Percentiles rank a stretch among this genome's conserved stretches.
Conservation (phyloP, 2,329 filamentous ascomycete species). For the Cladosporium sp. region DNA sequence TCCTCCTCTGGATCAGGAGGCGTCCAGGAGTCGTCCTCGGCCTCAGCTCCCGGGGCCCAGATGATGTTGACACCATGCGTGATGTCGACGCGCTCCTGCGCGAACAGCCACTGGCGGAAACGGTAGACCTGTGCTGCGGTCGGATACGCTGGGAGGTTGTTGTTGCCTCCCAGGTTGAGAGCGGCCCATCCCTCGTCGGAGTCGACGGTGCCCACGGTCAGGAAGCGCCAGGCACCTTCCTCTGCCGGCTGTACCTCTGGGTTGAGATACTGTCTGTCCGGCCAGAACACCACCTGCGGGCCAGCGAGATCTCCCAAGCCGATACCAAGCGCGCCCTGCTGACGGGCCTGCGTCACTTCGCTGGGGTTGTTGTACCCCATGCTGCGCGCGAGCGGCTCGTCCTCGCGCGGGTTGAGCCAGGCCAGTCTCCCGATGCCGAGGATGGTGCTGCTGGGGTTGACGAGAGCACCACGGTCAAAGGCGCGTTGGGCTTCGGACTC, state of each 20-base stretch:
- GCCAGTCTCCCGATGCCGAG: background rate
- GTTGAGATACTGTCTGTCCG: background rate
- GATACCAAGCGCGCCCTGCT: background rate
- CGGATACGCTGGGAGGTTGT: background rate
- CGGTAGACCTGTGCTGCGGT: conserved; percentile 3
- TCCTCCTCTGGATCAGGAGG: too few species aligned
- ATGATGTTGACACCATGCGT: conserved; percentile 2
- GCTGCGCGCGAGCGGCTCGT: background rate
- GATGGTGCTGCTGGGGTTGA: background rate
- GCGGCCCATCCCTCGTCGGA: conserved; percentile 3
- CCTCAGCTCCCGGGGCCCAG: background rate
- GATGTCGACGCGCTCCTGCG: background rate
- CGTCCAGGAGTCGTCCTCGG: background rate
- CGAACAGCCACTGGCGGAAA: background rate
- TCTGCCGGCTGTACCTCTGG: background rate
- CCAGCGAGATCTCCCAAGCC: conserved; percentile 4
- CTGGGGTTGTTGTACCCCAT: background rate
- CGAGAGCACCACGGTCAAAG: background rate
- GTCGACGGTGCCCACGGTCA: background rate
- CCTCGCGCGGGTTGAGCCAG: background rate
- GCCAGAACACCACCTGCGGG: conserved; percentile 1
- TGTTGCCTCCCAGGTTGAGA: background rate
- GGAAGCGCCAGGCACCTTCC: conserved; percentile 2
- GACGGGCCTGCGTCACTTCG: background rate
- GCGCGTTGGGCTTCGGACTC: background rate